Base-by-base conservation (phyloP, 306 rosid genomes). In the Quercus mongolica region DNA sequence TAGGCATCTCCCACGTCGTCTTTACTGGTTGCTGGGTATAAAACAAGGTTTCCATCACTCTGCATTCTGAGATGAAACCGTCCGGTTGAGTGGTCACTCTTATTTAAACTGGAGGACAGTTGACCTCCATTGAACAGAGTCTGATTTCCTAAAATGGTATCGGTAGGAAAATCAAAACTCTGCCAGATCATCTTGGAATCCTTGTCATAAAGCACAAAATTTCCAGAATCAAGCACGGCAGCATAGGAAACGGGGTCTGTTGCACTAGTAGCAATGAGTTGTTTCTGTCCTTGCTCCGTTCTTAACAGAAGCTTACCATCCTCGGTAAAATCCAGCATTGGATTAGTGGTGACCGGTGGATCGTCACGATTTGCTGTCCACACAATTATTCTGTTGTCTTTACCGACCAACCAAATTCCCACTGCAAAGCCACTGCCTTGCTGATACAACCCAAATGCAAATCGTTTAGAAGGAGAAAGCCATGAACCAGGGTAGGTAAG, bases 291-390 rank as follows among this genome's bases (percentile, higher is more conserved):
- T 11, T 46, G 52, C 52, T 46, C 52, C 0, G 15, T 46, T 46
- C 0, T 3, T 12, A 46, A 46, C 12, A 46, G 1, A 46, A 46
- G 52, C 52, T 46, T 11, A 2, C 52, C 4, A 12, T 46, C 52
- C 14, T 0, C 0, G 12, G 4, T 11, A 46, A 46, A 11, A 0
- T 9, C 4, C 14, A 46, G 0, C 52, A 0, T 2, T 46, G 52
- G 0, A 0, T 46, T 46, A 0, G 52, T 11, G 52, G 52, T 46
- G 52, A 46, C 12, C 2, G 0, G 52, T 46, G 52, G 52, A 11
- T 46, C 4, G 1, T 46, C 52, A 3, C 52, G 52, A 46, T 9
- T 46, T 1, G 1, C 1, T 46, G 52, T 46, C 52, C 52, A 46
- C 15, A 46, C 52, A 2, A 46, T 0, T 46, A 4, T 9, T 46